Base-by-base conservation (phyloP, 306 rosid genomes). In the Rubus idaeus region DNA sequence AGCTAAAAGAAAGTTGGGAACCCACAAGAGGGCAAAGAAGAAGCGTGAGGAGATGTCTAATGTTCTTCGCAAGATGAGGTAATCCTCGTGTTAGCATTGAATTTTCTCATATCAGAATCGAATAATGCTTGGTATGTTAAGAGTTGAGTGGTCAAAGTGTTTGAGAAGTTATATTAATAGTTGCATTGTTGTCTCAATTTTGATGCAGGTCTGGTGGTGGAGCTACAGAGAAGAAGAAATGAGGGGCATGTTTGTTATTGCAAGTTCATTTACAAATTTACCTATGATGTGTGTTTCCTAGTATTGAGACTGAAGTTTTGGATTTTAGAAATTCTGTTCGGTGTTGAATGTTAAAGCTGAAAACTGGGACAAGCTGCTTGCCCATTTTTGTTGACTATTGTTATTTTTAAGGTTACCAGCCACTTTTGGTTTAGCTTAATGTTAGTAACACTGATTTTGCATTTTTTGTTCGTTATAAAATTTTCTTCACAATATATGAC, bases 11-110 rank as follows among this genome's bases (percentile, higher is more conserved):
- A 95, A 92, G 95, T 81, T 95, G n/a, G 97, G 92, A 71, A 91
- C 96, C 21, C 96, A 94, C 70, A 94, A 91, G 81, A 88, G 98
- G 4, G 97, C 97, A 0, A 94, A 94, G 91, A 90, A 83, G 90
- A 94, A 94, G 97, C 76, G 96, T 26, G 97, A 94, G 65, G 98
- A 94, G 88, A 94, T 90, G 98, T 88, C 98, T 6, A 91, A 80
- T 4, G 94, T 84, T 49, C 97, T 93, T 53, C 82, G 97, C 62
- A 93, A 93, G 88, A 91, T 93, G 92, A 91, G 98, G 98, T 93
- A 74, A 45, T 46, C 23, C 18, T 26, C n/a, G 12, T 44, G 13
- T 3, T 4, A 44, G 41, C 30, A 60, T 50, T 52, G n/a, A 26
- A 7, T 70, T 30, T 61, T 76, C 37, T 42, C 9, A 2, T 5